phyloP scores from a whole-genome alignment of 1,284 basidiomycete genomes.

The Fomitopsis pinicola region DNA sequence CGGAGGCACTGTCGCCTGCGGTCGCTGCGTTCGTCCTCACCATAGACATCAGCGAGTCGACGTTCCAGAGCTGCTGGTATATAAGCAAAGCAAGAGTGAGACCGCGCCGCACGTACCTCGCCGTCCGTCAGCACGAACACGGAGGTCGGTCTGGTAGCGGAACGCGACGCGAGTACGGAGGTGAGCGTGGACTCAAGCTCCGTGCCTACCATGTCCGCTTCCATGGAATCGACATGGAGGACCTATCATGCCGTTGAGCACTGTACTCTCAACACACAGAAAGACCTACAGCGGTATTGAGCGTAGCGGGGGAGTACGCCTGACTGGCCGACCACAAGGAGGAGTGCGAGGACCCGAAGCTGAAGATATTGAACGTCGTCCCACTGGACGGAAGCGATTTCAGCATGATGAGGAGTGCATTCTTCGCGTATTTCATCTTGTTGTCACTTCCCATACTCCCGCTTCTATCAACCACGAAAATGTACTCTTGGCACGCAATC shows the following conservation, averaged over 20 bases:
- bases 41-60: constrained; percentile 17
- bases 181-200: constrained; percentile 38
- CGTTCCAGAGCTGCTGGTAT: constrained; percentile 24
- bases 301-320: constrained; percentile 27
- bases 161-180: constrained; percentile 29
- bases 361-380: constrained; percentile 47
- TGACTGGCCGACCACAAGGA: constrained; percentile 34
- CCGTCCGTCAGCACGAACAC: constrained; percentile 56
- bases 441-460: constrained; percentile 37
- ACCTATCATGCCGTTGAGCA: not conserved
- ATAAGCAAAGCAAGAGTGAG: not conserved
- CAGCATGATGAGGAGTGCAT: constrained; percentile 36
- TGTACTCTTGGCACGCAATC: constrained; percentile 37
- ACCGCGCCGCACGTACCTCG: constrained; percentile 24
- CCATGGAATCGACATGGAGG: constrained; percentile 35
- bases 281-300: not conserved
- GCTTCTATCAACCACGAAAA: constrained; percentile 44
- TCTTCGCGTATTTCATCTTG: constrained; percentile 37
- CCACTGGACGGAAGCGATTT: constrained; percentile 34
- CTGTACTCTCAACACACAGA: not conserved
- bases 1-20: constrained; percentile 1
- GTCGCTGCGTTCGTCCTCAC: constrained; percentile 16
- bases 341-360: constrained; percentile 36
- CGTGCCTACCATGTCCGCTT: constrained; percentile 43
- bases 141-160: constrained; percentile 32